These are phyloP conservation scores for Aphanoascus verrucosus DNA, from an alignment of 2,329 filamentous ascomycete genomes.

Conservation along the genomic window DNA sequence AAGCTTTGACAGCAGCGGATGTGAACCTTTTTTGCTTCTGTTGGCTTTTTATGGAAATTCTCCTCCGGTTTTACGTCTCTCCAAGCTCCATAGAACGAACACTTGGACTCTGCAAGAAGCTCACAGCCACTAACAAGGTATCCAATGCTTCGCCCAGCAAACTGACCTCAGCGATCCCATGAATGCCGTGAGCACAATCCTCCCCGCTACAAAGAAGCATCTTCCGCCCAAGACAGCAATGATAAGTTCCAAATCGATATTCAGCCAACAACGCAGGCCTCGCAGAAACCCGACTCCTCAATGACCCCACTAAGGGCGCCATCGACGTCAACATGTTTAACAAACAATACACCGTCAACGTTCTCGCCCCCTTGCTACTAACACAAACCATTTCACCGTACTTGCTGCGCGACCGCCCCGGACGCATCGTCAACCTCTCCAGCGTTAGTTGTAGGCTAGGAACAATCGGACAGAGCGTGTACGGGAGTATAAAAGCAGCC, in stretches of 20 bases:
- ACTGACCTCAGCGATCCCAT: slow-evolving; percentile 58
- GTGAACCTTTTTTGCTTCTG: too few relatives aligned
- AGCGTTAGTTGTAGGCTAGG: slow-evolving; percentile 49
- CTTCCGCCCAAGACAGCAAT: slow-evolving; percentile 39
- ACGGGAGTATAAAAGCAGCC: slow-evolving; percentile 57
- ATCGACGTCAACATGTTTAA: slow-evolving; percentile 57
- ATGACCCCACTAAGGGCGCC: slow-evolving; percentile 51
- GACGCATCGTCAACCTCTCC: slow-evolving; percentile 53
- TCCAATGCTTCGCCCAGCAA: slow-evolving; percentile 54
- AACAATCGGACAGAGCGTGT: slow-evolving; percentile 49
- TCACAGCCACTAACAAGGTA: slow-evolving; percentile 47
- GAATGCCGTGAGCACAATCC: slow-evolving; percentile 47
- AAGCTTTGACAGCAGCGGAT: too few relatives aligned
- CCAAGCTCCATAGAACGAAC: slow-evolving; percentile 46
- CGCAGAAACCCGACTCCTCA: slow-evolving; percentile 42
- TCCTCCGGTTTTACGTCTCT: slow-evolving; percentile 63
- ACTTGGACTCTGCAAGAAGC: slow-evolving; percentile 44
- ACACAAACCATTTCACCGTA: slow-evolving; percentile 61
- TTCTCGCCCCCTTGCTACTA: slow-evolving; percentile 67
- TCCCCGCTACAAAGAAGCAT: slow-evolving; percentile 49
- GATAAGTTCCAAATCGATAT: slow-evolving; percentile 66
- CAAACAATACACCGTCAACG: slow-evolving; percentile 66
- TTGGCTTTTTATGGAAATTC: too few relatives aligned
- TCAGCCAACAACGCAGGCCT: slow-evolving; percentile 73
- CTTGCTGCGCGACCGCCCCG: slow-evolving; percentile 57